These are phyloP conservation scores for Lipomyces spencermartinsiae DNA, from an alignment of 805 yeast genomes.

Conservation along the genomic window DNA sequence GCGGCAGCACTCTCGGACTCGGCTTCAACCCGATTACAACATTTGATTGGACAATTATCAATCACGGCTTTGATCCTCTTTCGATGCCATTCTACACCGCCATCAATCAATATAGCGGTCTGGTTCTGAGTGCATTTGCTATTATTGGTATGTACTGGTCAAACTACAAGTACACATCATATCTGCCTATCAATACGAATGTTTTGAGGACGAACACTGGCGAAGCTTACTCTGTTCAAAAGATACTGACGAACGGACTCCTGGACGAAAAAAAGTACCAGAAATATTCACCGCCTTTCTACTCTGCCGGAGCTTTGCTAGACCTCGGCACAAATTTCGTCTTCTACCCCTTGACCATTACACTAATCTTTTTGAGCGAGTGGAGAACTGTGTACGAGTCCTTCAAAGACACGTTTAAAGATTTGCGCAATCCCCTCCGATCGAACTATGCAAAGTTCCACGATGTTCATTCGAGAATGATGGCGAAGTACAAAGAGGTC, in stretches of 20 bases:
- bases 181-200: constrained; percentile 55
- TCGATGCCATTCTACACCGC: constrained; percentile 52
- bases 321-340: constrained; percentile 59
- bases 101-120: constrained; percentile 49
- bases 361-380: constrained; percentile 56
- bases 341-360: constrained; percentile 58
- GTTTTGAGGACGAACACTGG: constrained; percentile 45
- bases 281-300: constrained; percentile 66
- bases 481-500: too few relatives aligned
- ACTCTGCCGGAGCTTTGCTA: constrained; percentile 57
- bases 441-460: too few relatives aligned
- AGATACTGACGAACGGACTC: constrained; percentile 52
- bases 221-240: constrained; percentile 54
- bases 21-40: constrained; percentile 50
- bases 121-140: constrained; percentile 57
- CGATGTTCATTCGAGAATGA: too few relatives aligned
- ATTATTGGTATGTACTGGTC: constrained; percentile 60
- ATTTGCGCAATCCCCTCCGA: too few relatives aligned
- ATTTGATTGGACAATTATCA: constrained; percentile 65
- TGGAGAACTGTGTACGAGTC: constrained; percentile 15
- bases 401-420: too few relatives aligned
- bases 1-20: constrained; percentile 63
- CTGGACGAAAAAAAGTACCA: constrained; percentile 58
- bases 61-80: constrained; percentile 47
- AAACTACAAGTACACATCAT: constrained; percentile 54